Evolutionary conservation across 2,329 filamentous ascomycete genomes (phyloP).

Genomic region (Eutypella sp.): DNA sequence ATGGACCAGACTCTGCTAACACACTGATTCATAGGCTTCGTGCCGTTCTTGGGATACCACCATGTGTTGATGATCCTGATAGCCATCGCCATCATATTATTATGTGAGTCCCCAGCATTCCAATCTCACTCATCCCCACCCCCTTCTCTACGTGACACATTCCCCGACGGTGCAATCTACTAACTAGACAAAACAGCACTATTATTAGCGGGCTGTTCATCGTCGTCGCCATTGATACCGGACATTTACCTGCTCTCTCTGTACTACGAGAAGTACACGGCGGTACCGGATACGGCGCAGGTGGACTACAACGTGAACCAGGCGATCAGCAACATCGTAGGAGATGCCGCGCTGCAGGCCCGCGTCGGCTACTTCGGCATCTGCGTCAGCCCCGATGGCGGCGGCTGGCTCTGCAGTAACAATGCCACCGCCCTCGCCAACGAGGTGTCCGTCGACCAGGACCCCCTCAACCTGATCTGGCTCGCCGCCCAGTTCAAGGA

Average conservation of each 20-base stretch:
- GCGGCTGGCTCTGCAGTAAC: constrained; percentile 91
- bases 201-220: constrained; percentile 91
- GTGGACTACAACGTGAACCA: constrained; percentile 83
- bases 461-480: constrained; percentile 96
- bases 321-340: constrained; percentile 86
- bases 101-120: constrained; percentile 62
- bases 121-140: not conserved
- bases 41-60: constrained; percentile 68
- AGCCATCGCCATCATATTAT: constrained; percentile 84
- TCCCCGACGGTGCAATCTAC: constrained; percentile 1
- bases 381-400: constrained; percentile 87
- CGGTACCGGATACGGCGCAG: constrained; percentile 77
- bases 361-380: constrained; percentile 98
- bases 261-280: constrained; percentile 86
- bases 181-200: constrained; percentile 56
- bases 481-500: constrained; percentile 96
- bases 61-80: constrained; percentile 98
- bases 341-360: constrained; percentile 76
- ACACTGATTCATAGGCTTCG: constrained; percentile 42
- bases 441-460: constrained; percentile 83
- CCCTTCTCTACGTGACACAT: not conserved
- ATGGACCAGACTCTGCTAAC: constrained; percentile 1
- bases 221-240: constrained; percentile 89
- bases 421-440: constrained; percentile 92
- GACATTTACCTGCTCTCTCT: constrained; percentile 97